Conservation (phyloP, 2,329 filamentous ascomycete species). For the Aspergillus intermedius region DNA sequence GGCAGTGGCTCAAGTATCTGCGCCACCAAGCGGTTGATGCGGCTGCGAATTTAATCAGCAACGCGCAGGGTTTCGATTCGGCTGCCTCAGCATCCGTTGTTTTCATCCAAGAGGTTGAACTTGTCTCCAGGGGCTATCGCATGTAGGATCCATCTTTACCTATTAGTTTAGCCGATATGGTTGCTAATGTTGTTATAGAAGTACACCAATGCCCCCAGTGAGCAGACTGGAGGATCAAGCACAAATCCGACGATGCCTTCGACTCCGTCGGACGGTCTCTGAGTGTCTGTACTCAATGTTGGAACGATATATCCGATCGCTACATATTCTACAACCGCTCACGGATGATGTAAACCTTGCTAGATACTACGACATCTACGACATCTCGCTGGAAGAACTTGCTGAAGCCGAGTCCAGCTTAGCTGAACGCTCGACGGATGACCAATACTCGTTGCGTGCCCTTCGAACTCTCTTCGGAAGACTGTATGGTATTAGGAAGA, state of each 20-base stretch:
- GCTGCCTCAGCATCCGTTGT: slow-evolving; percentile 68
- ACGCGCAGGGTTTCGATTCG: slow-evolving; percentile 74
- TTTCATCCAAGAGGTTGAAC: slow-evolving; percentile 88
- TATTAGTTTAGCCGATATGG: slow-evolving; percentile 2
- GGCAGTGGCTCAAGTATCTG: slow-evolving; percentile 75
- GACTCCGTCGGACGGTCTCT: slow-evolving; percentile 70
- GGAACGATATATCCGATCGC: slow-evolving; percentile 64
- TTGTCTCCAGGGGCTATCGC: slow-evolving; percentile 84
- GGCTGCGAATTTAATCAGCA: slow-evolving; percentile 61
- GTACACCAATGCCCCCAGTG: slow-evolving; percentile 83
- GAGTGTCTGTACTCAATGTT: slow-evolving; percentile 64
- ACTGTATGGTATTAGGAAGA: slow-evolving; percentile 72
- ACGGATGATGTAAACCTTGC: slow-evolving; percentile 77
- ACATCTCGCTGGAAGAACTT: slow-evolving; percentile 67
- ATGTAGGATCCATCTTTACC: slow-evolving; percentile 50
- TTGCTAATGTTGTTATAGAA: slow-evolving; percentile 48
- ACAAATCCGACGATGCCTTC: slow-evolving; percentile 70
- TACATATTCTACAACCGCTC: slow-evolving; percentile 61
- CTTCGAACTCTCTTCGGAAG: slow-evolving; percentile 77
- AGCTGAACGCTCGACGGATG: slow-evolving; percentile 62
- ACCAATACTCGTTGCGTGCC: slow-evolving; percentile 68
- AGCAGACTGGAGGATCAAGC: slow-evolving; percentile 80
- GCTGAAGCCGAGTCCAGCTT: slow-evolving; percentile 62
- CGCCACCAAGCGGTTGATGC: slow-evolving; percentile 66
- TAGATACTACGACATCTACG: slow-evolving; percentile 87